Evolutionary conservation across 352 stramenopile species (phyloP), one percentile per base, ranked within the genome.

Genomic region (Phytophthora fragariae): DNA sequence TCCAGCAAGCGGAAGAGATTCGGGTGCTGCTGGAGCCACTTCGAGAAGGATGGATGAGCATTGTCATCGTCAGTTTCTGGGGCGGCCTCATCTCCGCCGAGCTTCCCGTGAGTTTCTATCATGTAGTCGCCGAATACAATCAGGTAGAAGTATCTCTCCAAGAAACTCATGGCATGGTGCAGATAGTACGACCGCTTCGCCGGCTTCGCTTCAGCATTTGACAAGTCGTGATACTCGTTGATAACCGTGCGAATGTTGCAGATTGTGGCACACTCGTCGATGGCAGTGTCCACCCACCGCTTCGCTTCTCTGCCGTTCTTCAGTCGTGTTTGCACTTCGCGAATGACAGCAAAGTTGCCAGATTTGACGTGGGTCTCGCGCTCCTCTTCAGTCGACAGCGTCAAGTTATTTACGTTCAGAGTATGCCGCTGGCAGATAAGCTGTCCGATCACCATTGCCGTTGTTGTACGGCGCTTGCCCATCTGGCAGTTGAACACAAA

Each of bases 401-500:
- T 39, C 19, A 71, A 68, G 12, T 14, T 5, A 1, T 77, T 64
- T 5, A 77, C 3, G 19, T 75, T 55, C 35, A 88, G 57, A 2
- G 55, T 62, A 11, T 78, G 75, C 2, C 79, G 82, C 64, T 93
- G 73, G 76, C 79, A 94, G 39, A 94, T 85, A 6, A 95, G 78
- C 59, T 80, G 84, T 12, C 74, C 80, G 12, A 95, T 77, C 57
- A 94, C 85, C 50, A 97, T 78, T 2, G 86, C 88, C 1, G 87
- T 95, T 7, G 90, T 97, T 14, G 90, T 95, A 12, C 90, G 85
- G 9, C 88, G 85, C 64, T 94, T 93, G 12, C 90, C 90, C 87
- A 95, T 95, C 75, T 97, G 90, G 33, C 90, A 97, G 52, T 97
- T 97, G 63, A 96, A 96, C 14, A 96, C 83, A 69, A 94, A 90